Percentiles rank a stretch among this genome's conserved stretches.
Conservation (phyloP, 805 yeast species). For the Saturnispora galanensis region DNA sequence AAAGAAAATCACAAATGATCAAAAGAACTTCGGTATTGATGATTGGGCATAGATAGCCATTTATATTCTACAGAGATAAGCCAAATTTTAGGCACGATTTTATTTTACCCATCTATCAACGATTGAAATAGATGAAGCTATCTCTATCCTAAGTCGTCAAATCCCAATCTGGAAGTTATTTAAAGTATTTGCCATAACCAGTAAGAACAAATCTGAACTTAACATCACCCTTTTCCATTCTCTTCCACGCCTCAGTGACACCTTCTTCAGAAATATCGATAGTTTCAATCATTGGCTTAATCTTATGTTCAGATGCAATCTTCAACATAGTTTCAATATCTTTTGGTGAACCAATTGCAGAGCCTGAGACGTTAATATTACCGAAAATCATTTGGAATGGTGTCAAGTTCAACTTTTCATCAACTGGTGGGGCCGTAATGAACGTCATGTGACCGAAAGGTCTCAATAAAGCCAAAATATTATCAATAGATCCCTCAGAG, state of each 20-base stretch:
- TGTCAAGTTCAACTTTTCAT: constrained; percentile 22
- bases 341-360: constrained; percentile 33
- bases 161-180: not conserved
- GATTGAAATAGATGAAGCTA: too few species aligned
- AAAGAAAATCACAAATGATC: too few species aligned
- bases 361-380: constrained; percentile 25
- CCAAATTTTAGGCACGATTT: too few species aligned
- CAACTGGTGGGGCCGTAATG: constrained; percentile 30
- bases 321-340: constrained; percentile 39
- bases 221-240: constrained; percentile 39
- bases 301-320: constrained; percentile 35
- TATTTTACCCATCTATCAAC: too few species aligned
- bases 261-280: constrained; percentile 35
- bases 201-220: constrained; percentile 45
- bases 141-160: too few species aligned
- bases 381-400: constrained; percentile 29
- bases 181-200: constrained; percentile 31
- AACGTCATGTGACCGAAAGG: constrained; percentile 26
- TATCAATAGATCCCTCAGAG: constrained; percentile 20
- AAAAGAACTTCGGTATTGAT: too few species aligned
- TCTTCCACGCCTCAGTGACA: constrained; percentile 34
- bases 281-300: constrained; percentile 43
- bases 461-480: constrained; percentile 21
- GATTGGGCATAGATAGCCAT: too few species aligned
- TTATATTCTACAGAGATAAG: too few species aligned